Base-by-base conservation (phyloP, 768 basidiomycete genomes). In the Calocybe cyanea region DNA sequence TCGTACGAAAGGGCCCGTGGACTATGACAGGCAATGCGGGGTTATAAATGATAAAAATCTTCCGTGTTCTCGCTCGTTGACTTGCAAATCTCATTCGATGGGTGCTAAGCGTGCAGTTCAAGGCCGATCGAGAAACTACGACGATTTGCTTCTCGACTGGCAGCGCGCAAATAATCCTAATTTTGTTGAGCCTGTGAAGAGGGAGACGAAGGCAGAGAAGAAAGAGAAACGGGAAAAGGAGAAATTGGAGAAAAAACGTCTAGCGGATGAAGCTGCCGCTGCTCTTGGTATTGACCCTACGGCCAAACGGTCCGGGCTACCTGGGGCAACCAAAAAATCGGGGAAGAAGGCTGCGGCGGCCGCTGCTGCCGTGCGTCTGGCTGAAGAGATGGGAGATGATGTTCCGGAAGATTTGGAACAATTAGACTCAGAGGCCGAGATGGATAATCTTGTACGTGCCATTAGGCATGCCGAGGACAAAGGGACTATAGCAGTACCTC, bases 51-150 rank as follows among this genome's bases (percentile, higher is more conserved):
- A 95, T 68, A 96, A 96, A 64, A 78, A 78, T 35, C 69, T 92
- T 6, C 92, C 91, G 0, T 99, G 95, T 61, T 92, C 92, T 10
- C 88, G 95, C 20, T 92, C 92, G 6, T 77, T 99, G 30, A 97
- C 95, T 0, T 99, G 95, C 72, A 99, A 99, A 66, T 92, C 95
- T 4, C 95, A 99, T 62, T 87, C 91, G 2, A 95, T 99, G 85
- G 92, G 92, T 11, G 88, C 92, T 9, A 99, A 99, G 65, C 87
- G 95, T 14, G 81, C 87, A 7, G 94, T 99, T 1, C 77, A 79
- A 50, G 91, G 91, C 25, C 89, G 95, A 3, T 87, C 89, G 0
- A 77, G 85, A 42, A 63, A 69, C 6, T 98, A 92, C 59, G 93
- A 96, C 58, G 85, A 85, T 34, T 77, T 99, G 3, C 76, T 94